These are phyloP conservation scores for Cupressus sempervirens DNA, from an alignment of 75 land plant species.

Conservation along the genomic window DNA sequence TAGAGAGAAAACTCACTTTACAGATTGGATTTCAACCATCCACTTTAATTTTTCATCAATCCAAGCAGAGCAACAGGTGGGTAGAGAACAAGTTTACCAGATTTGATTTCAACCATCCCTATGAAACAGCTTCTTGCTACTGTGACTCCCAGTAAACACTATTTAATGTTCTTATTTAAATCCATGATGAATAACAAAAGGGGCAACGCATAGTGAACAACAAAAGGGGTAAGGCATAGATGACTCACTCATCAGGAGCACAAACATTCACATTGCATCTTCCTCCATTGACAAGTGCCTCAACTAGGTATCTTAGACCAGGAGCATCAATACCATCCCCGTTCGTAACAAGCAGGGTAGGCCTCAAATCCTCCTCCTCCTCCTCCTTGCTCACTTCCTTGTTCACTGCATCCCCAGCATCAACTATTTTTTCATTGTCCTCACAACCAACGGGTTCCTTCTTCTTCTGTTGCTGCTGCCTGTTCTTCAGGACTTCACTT, in stretches of 20 bases:
- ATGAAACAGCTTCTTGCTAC: background rate
- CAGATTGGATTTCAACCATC: background rate
- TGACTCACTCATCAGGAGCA: conserved; percentile 43
- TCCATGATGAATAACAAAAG: background rate
- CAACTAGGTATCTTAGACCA: conserved; percentile 31
- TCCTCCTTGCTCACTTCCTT: background rate
- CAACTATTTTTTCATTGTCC: background rate
- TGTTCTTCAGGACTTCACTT: conserved; percentile 9
- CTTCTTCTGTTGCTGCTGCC: background rate
- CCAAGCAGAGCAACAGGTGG: background rate
- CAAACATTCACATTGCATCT: conserved; percentile 33
- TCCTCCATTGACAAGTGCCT: conserved; percentile 30
- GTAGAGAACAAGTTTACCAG: background rate
- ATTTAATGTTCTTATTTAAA: background rate
- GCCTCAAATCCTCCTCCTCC: conserved; percentile 17
- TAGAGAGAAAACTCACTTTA: background rate
- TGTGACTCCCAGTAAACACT: background rate
- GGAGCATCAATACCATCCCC: conserved; percentile 48
- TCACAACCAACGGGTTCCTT: background rate
- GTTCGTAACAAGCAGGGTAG: conserved; percentile 31
- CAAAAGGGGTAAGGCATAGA: background rate
- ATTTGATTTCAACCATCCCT: background rate
- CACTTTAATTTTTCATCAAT: background rate
- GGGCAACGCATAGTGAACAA: background rate
- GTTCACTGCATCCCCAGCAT: background rate